Percentiles rank a stretch among this genome's conserved stretches.
Evolutionary conservation across 495 filamentous ascomycete species (phyloP).

Genomic region (Penicillium egyptiacum): DNA sequence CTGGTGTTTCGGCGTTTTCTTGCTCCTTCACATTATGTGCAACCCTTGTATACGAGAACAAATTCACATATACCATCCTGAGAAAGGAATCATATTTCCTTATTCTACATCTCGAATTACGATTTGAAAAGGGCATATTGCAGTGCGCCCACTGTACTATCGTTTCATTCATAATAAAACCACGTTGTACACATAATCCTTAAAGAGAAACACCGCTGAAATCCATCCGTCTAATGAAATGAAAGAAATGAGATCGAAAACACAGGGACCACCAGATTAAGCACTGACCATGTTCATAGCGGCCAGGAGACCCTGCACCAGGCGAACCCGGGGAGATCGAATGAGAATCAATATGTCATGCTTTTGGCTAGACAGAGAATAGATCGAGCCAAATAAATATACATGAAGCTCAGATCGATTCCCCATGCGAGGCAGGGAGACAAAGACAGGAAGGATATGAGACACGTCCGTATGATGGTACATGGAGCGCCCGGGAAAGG

Average conservation of each 20-base stretch:
- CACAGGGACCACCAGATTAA: constrained; percentile 10
- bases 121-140: background rate
- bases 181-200: constrained; percentile 25
- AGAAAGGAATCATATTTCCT: constrained; percentile 1
- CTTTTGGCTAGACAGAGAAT: constrained; percentile 17
- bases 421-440: background rate
- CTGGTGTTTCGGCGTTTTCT: constrained; percentile 33
- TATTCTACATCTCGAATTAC: background rate
- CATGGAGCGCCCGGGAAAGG: constrained; percentile 31
- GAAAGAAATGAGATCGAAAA: constrained; percentile 2
- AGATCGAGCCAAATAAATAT: background rate
- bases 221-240: constrained; percentile 17
- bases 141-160: constrained; percentile 13
- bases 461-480: constrained; percentile 27
- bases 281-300: constrained; percentile 32
- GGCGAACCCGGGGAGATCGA: constrained; percentile 5
- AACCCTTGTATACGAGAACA: constrained; percentile 17
- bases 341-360: constrained; percentile 14
- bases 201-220: constrained; percentile 18
- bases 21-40: constrained; percentile 20
- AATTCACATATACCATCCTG: constrained; percentile 6
- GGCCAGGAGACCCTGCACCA: constrained; percentile 15
- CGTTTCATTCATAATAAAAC: constrained; percentile 29
- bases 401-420: background rate
- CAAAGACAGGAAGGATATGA: constrained; percentile 5